Base-by-base conservation (phyloP, 345 rosid species). In the Excoecaria agallocha region DNA sequence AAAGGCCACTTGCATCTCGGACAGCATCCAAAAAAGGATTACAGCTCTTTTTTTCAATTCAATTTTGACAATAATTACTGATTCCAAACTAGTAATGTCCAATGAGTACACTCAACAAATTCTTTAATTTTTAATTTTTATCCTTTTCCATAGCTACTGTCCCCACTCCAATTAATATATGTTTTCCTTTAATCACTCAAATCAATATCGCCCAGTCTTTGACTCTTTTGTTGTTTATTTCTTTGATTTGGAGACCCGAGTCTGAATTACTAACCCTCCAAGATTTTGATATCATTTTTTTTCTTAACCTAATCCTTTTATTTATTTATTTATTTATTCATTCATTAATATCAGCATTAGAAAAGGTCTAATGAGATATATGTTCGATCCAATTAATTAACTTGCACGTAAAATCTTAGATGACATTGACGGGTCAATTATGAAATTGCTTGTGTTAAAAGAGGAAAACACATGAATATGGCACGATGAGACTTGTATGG, bases 41-140 rank as follows among this genome's bases (percentile, higher is more conserved):
- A 63, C 48, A 63, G 22, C 49, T 38, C n/a, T 63, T 8, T n/a
- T 8, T 56, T 8, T 45, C 22, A 10, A 4, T 12, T 1, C 25
- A 48, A 19, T 46, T 60, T 75, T 75, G 68, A 38, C 50, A 68
- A 46, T 48, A 58, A 48, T 67, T 38, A 55, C 58, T 20, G 46
- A 19, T 22, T 39, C 2, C 5, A 30, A 12, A 39, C 16, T 62
- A 72, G 59, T 17, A 56, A 58, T 11, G 51, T 82, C 77, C 19
- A 35, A 76, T 66, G 78, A 73, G 77, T 79, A 74, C 60, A 79
- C 74, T 62, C 69, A 7, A 79, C 56, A 79, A 82, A 55, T 46
- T 66, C 49, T 57, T 38, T 35, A 56, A 15, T 38, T 67, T 64
- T 62, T 54, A 17, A 37, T n/a, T 45, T 22, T 22, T 60, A 12